Conservation (phyloP, 768 basidiomycete genomes). For the Calocybe cyanea region DNA sequence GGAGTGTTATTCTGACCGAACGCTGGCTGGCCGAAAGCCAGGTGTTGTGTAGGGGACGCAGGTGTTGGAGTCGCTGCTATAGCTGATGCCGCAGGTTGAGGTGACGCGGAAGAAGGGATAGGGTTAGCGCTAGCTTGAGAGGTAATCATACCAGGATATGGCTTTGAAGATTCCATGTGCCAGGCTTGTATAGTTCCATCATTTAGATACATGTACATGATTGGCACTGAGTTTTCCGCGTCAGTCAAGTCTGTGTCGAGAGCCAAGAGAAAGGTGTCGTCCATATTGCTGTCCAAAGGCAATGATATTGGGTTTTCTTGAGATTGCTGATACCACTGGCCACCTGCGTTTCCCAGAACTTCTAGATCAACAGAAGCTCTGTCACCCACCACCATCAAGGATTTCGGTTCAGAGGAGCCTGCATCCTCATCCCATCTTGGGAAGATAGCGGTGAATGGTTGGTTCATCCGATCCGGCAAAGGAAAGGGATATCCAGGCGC, state of each 20-base stretch:
- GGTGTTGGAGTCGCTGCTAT: conserved; percentile 9
- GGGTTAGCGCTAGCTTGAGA: conserved; percentile 10
- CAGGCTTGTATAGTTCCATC: conserved; percentile 78
- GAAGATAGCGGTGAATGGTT: conserved; percentile 32
- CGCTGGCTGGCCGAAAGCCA: neutral
- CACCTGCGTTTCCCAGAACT: conserved; percentile 36
- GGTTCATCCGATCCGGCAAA: conserved; percentile 33
- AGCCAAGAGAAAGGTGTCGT: conserved; percentile 66
- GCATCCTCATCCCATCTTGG: conserved; percentile 46
- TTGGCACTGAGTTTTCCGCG: conserved; percentile 36
- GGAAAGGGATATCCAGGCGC: conserved; percentile 40
- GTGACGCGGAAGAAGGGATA: conserved; percentile 16
- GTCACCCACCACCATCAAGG: conserved; percentile 44
- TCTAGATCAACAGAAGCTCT: conserved; percentile 44
- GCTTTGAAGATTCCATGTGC: conserved; percentile 57
- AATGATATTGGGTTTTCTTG: conserved; percentile 54
- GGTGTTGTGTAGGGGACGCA: neutral
- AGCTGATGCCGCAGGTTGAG: conserved; percentile 10
- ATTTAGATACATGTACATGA: conserved; percentile 72
- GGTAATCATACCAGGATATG: conserved; percentile 56
- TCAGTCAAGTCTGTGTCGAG: conserved; percentile 67
- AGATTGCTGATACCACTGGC: conserved; percentile 45
- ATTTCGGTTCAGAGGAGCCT: conserved; percentile 31
- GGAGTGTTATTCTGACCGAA: conserved; percentile 15
- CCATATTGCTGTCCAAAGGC: conserved; percentile 63